Base-by-base conservation (phyloP, 1,139 yeast species). In the Pichia sp. region DNA sequence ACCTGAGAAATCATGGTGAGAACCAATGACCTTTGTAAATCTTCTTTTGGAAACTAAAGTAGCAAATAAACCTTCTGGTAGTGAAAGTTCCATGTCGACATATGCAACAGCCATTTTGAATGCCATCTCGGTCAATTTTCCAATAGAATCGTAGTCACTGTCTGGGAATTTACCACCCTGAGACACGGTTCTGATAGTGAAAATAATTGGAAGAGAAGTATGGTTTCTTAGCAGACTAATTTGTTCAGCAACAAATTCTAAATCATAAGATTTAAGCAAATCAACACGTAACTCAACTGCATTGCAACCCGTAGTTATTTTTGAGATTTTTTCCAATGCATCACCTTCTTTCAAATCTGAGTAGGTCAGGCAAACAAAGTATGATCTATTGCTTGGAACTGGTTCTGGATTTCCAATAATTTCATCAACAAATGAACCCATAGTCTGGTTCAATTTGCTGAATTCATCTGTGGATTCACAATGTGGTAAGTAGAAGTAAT, bases 251-350 rank as follows among this genome's bases (percentile, higher is more conserved):
- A 90, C 86, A 58, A 71, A 83, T 5, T 68, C 66, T 27, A 65
- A 60, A 37, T 72, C 71, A 47, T 70, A 67, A 27, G 75, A 69
- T 46, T 74, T 67, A 49, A 88, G 71, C 46, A 79, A 71, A 60
- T 85, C 97, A 33, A 86, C 85, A 51, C 95, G 74, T 45, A 92
- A 68, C 60, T 90, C 96, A 41, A 90, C 81, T 5, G 95, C 97
- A 52, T 78, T 75, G 50, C 82, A 75, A 2, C 97, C 97, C 47
- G 73, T 66, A 29, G 77, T 66, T 33, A 85, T 68, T n/a, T 72
- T 71, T 35, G 71, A 72, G 41, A 87, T 64, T 16, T 70, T 61
- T 9, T 43, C 33, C 11, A 53, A 42, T 1, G 67, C 70, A 8
- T 57, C 48, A 3, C 68, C 69, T 37, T 73, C 73, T 6, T 71